Evolutionary conservation across 108 stramenopile genomes (phyloP), one percentile per base, ranked within the genome.

Genomic region (Pseudonitzschia multistriata): DNA sequence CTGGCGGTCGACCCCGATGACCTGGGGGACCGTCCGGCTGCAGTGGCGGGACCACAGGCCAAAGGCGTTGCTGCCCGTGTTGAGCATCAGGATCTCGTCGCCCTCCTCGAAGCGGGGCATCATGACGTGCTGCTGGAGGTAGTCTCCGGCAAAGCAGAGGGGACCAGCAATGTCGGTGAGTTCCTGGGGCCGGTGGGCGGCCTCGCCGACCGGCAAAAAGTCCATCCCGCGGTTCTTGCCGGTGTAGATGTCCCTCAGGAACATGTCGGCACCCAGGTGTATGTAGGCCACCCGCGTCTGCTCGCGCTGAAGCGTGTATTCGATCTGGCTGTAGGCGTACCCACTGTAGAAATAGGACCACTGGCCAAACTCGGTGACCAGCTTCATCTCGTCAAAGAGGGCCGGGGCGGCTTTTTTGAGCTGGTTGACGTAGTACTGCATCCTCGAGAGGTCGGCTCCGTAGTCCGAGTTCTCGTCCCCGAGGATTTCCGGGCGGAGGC

Each of bases 191-290:
- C 57, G 57, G 31, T 35, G n/a, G 31, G 57, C 57, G 57, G 57
- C 57, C 25, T 33, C 57, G 3, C 57, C 57, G 33, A 59, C 19
- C 0, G 57, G 57, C n/a, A 59, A 30, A 59, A 59, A 59, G 31
- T 59, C 57, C 3, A 59, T 59, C 31, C 57, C 57, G 0, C 57
- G 57, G 31, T 5, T 11, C 31, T 59, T 59, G 1, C 57, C 57
- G 31, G 57, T 59, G 34, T 59, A 59, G 10, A 59, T 33, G 17
- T 59, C 57, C 6, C 57, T 14, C 34, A 59, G 29, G 17, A 59
- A 59, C 57, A 59, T 59, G 29, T 59, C 57, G 33, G 57, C 57
- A 30, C 57, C 57, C 15, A 59, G n/a, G 34, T 59, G 57, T 21
- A 59, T 59, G 34, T 59, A 59, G 34, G 33, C 31, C 25, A 59